phyloP scores from a whole-genome alignment of 2,329 filamentous ascomycete genomes.

The Raffaelea arxii region DNA sequence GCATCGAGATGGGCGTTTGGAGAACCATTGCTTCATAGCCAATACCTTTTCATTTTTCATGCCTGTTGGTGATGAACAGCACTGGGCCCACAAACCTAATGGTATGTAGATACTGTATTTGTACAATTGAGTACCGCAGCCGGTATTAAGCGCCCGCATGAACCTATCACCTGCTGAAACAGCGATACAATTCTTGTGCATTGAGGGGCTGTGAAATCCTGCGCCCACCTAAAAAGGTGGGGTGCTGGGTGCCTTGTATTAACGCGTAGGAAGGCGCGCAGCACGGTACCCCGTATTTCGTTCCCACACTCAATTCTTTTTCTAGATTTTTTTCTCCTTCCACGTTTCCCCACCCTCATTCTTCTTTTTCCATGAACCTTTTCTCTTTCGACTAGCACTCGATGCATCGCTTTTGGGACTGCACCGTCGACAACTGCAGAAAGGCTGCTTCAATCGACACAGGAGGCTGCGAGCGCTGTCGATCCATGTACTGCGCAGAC shows the following conservation, averaged over 20 bases:
- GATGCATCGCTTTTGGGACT: slow-evolving; percentile 4
- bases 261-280: no score
- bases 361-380: neutral
- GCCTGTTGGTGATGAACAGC: no score
- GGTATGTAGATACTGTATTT: no score
- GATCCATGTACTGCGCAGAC: neutral
- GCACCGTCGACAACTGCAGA: neutral
- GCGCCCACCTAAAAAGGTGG: neutral
- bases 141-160: no score
- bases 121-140: no score
- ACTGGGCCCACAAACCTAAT: no score
- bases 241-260: neutral
- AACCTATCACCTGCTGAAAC: no score
- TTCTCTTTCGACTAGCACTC: neutral
- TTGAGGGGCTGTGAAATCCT: neutral
- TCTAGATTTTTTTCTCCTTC: neutral
- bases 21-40: no score
- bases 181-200: neutral
- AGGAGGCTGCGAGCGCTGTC: slow-evolving; percentile 2
- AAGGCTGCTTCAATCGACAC: slow-evolving; percentile 1
- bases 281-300: neutral
- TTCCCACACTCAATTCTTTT: neutral
- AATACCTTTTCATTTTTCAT: no score
- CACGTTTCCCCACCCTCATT: neutral
- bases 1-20: no score